Conservation (phyloP, 192 early-diverging fungal genomes). For the Entomortierella parvispora region DNA sequence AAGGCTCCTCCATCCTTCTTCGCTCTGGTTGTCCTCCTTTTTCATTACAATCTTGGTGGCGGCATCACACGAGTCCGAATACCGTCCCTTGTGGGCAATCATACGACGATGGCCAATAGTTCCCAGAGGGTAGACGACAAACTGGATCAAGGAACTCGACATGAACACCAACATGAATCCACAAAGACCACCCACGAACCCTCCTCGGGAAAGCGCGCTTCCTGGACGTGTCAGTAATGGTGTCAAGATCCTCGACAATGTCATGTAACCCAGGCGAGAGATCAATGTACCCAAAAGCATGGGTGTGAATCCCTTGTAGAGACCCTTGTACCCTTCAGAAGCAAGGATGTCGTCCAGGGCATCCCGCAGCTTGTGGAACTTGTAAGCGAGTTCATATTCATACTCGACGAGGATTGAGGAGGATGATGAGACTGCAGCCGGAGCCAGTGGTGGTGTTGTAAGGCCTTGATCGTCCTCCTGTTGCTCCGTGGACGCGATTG, state of each 20-base stretch:
- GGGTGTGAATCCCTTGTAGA: conserved; percentile 35
- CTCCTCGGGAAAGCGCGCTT: background rate
- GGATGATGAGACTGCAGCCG: too few relatives aligned
- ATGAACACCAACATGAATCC: conserved; percentile 9
- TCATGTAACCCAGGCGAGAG: conserved; percentile 28
- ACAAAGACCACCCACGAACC: background rate
- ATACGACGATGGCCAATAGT: conserved; percentile 27
- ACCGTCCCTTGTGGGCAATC: conserved; percentile 23
- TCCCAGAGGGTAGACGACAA: conserved; percentile 23
- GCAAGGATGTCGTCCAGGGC: background rate
- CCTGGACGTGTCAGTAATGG: conserved; percentile 1
- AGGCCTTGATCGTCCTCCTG: too few relatives aligned
- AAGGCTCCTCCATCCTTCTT: conserved; percentile 30
- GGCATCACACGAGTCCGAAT: conserved; percentile 34
- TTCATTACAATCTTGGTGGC: conserved; percentile 25
- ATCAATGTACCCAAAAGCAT: conserved; percentile 12
- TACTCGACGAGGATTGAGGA: too few relatives aligned
- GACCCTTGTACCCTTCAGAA: conserved; percentile 11
- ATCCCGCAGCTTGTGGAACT: conserved; percentile 8
- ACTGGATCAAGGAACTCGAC: background rate
- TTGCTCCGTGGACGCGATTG: too few relatives aligned
- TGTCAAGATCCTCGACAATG: conserved; percentile 4
- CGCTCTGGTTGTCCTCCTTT: background rate
- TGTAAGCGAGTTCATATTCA: conserved; percentile 20
- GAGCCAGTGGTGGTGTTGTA: too few relatives aligned